Evolutionary conservation across 2,329 filamentous ascomycete genomes (phyloP).

Genomic region (Ilyonectria mors-panacis): DNA sequence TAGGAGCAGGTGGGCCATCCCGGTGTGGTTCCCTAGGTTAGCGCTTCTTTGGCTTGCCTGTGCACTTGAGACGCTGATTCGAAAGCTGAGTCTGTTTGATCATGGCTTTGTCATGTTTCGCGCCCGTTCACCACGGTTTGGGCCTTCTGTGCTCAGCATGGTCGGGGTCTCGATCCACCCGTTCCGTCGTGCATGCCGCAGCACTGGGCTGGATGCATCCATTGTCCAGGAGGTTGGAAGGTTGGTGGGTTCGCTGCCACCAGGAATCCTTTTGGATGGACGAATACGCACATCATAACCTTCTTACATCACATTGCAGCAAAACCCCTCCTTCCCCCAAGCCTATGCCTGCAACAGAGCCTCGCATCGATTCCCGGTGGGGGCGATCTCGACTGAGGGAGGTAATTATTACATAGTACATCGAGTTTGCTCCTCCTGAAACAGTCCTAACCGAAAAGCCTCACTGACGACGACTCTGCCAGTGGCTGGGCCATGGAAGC

Average conservation of each 20-base stretch:
- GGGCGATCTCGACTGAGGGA: slow-evolving; percentile 19
- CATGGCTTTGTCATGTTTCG: slow-evolving; percentile 17
- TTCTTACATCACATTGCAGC: slow-evolving; percentile 12
- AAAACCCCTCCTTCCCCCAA: neutral
- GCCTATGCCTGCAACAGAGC: slow-evolving; percentile 18
- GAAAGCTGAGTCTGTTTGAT: neutral
- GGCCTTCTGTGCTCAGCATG: slow-evolving; percentile 27
- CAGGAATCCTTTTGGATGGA: slow-evolving; percentile 23
- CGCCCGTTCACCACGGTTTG: neutral
- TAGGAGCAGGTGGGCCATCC: slow-evolving; percentile 20
- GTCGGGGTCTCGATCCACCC: slow-evolving; percentile 33
- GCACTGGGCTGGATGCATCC: slow-evolving; percentile 24
- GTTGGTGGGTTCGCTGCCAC: slow-evolving; percentile 32
- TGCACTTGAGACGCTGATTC: slow-evolving; percentile 12
- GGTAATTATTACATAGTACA: neutral
- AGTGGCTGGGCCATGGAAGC: slow-evolving; percentile 23
- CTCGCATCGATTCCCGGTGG: slow-evolving; percentile 17
- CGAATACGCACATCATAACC: slow-evolving; percentile 21
- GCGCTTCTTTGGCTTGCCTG: slow-evolving; percentile 11
- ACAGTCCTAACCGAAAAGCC: slow-evolving; percentile 33
- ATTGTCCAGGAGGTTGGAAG: slow-evolving; percentile 30
- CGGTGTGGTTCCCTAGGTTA: slow-evolving; percentile 17
- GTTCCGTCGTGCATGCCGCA: slow-evolving; percentile 30
- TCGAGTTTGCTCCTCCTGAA: slow-evolving; percentile 29
- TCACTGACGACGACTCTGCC: slow-evolving; percentile 24